These are phyloP conservation scores for Stentor roeselii DNA, from an alignment of 73 alveolate species.

Conservation along the genomic window DNA sequence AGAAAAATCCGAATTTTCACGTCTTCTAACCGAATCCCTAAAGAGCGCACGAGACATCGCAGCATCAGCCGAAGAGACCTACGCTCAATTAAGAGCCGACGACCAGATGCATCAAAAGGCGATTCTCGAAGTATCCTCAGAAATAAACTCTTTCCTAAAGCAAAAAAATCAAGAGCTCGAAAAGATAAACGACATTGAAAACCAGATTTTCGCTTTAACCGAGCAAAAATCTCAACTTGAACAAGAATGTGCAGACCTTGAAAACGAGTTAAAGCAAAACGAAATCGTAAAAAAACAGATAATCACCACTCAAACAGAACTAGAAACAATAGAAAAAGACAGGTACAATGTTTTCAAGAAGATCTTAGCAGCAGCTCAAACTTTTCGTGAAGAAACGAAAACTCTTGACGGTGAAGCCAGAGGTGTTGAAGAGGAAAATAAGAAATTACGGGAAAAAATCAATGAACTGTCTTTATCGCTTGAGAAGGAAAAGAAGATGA, in stretches of 20 bases:
- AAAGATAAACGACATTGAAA: background rate
- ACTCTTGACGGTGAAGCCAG: background rate
- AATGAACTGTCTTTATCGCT: background rate
- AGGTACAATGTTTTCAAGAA: slow-evolving; percentile 12
- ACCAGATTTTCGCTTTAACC: background rate
- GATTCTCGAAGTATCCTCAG: background rate
- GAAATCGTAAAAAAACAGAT: background rate
- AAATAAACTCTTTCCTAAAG: background rate
- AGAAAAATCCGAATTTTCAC: background rate
- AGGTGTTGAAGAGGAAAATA: slow-evolving; percentile 18
- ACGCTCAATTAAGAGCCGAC: background rate
- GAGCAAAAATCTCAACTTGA: slow-evolving; percentile 4
- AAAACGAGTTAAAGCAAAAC: background rate
- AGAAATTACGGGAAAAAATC: background rate
- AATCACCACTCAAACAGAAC: background rate
- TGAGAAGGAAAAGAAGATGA: background rate
- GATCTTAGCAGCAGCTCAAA: background rate
- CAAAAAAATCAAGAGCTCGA: background rate
- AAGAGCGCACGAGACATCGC: background rate
- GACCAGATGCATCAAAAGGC: background rate
- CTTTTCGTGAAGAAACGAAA: slow-evolving; percentile 13
- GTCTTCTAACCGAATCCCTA: background rate
- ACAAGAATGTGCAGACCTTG: background rate
- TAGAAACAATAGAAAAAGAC: slow-evolving; percentile 8
- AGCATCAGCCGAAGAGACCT: slow-evolving; percentile 11